A percentile compares a stretch with the other conserved stretches of the same genome.
Conservation (phyloP, 495 filamentous ascomycete genomes). For the Cercophora newfieldiana region DNA sequence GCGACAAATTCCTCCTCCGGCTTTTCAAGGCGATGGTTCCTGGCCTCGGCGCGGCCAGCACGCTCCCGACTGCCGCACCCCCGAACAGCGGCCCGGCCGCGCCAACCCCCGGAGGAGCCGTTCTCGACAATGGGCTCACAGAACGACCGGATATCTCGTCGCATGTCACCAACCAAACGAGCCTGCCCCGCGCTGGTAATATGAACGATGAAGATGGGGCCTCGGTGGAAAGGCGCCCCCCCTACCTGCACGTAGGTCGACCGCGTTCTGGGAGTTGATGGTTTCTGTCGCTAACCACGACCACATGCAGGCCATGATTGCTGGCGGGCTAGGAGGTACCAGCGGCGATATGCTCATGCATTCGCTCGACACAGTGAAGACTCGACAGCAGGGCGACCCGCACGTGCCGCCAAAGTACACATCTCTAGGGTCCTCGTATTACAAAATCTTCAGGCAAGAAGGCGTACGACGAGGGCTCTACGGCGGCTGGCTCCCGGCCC, state of each 20-base stretch:
- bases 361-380: conserved; percentile 97
- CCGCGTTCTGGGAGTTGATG: neutral
- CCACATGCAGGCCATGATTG: conserved; percentile 77
- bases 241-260: conserved; percentile 46
- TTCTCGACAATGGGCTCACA: conserved; percentile 42
- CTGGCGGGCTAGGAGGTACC: conserved; percentile 85
- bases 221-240: conserved; percentile 41
- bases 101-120: conserved; percentile 18
- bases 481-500: conserved; percentile 83
- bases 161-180: conserved; percentile 29
- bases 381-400: conserved; percentile 95
- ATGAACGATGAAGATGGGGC: conserved; percentile 42
- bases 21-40: conserved; percentile 32
- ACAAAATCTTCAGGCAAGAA: conserved; percentile 90
- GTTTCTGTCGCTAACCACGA: conserved; percentile 20
- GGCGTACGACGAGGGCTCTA: conserved; percentile 88
- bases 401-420: conserved; percentile 88
- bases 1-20: conserved; percentile 18
- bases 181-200: conserved; percentile 35
- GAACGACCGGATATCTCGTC: conserved; percentile 32
- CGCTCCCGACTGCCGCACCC: conserved; percentile 16
- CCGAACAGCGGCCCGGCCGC: conserved; percentile 19
- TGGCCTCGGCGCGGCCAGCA: conserved; percentile 31
- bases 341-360: conserved; percentile 98
- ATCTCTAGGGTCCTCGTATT: conserved; percentile 83